Conservation (phyloP, 2,329 filamentous ascomycete species). For the Calonectria fujianensis region DNA sequence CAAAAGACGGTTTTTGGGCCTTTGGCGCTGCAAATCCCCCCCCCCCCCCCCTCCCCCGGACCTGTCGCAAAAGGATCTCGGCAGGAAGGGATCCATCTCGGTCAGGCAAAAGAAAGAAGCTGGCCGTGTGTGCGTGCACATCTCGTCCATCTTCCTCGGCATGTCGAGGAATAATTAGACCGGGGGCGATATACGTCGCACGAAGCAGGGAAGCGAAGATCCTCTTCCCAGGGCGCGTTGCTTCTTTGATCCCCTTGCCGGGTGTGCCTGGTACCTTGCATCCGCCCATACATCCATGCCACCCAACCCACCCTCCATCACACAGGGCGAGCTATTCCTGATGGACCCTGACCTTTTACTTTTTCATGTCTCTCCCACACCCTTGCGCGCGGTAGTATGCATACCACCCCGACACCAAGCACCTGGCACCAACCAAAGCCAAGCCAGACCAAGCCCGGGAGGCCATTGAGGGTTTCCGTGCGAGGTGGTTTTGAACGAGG, state of each 20-base stretch:
- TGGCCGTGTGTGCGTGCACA: conserved; percentile 8
- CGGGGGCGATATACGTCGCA: conserved; percentile 27
- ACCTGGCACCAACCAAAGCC: conserved; percentile 21
- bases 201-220: conserved; percentile 30
- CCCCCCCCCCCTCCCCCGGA: no score
- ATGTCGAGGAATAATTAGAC: conserved; percentile 30
- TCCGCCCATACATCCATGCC: conserved; percentile 29
- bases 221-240: conserved; percentile 18
- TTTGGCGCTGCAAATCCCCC: conserved; percentile 2
- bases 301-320: conserved; percentile 35
- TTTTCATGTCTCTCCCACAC: conserved; percentile 29
- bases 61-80: conserved; percentile 15
- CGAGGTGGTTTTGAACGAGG: conserved; percentile 1
- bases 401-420: conserved; percentile 35
- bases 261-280: conserved; percentile 43
- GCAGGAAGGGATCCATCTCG: conserved; percentile 22
- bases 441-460: background rate
- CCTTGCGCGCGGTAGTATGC: conserved; percentile 28
- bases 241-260: conserved; percentile 27
- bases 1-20: background rate
- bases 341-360: conserved; percentile 25
- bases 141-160: conserved; percentile 15
- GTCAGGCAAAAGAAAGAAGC: conserved; percentile 17
- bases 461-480: conserved; percentile 15
- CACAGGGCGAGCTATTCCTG: conserved; percentile 24